phyloP scores from a whole-genome alignment of 2,329 filamentous ascomycete genomes.

The Falciphora oryzae region DNA sequence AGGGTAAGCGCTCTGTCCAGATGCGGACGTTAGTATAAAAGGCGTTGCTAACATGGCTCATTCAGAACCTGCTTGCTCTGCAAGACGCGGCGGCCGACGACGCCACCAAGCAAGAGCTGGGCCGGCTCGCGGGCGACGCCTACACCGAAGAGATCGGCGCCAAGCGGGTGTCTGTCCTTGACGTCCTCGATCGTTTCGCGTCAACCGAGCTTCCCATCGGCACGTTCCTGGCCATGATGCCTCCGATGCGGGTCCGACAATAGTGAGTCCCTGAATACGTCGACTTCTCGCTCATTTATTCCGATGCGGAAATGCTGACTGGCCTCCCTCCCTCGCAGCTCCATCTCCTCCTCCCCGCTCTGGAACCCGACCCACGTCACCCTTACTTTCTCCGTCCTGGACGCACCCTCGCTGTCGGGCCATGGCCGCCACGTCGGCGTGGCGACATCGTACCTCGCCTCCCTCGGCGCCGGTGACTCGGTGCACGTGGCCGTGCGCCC shows the following conservation, averaged over 20 bases:
- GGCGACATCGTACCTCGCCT: slow-evolving; percentile 52
- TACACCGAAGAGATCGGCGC: slow-evolving; percentile 34
- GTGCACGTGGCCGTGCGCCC: slow-evolving; percentile 45
- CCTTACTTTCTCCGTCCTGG: slow-evolving; percentile 62
- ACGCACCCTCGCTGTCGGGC: slow-evolving; percentile 45
- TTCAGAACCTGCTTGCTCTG: slow-evolving; percentile 4
- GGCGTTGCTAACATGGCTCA: not conserved
- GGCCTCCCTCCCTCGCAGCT: slow-evolving; percentile 26
- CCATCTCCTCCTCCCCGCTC: slow-evolving; percentile 68
- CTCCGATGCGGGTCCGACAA: slow-evolving; percentile 47
- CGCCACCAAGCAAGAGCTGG: slow-evolving; percentile 29
- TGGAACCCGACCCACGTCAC: slow-evolving; percentile 49
- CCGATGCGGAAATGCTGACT: not conserved
- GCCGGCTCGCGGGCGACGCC: slow-evolving; percentile 29
- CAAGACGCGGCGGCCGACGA: slow-evolving; percentile 27
- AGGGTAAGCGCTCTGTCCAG: slow-evolving; percentile 33
- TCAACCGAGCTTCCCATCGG: slow-evolving; percentile 48
- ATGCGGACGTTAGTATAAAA: no score
- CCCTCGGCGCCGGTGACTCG: slow-evolving; percentile 35
- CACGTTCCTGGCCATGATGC: slow-evolving; percentile 57
- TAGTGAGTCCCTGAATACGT: slow-evolving; percentile 18
- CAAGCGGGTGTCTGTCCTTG: slow-evolving; percentile 51
- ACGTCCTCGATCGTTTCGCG: slow-evolving; percentile 54
- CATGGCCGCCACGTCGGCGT: slow-evolving; percentile 48
- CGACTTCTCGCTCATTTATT: slow-evolving; percentile 11